A percentile compares a stretch with the other conserved stretches of the same genome.
phyloP scores from a whole-genome alignment of 352 stramenopile genomes.

The Globisporangium rhizosaccharum region DNA sequence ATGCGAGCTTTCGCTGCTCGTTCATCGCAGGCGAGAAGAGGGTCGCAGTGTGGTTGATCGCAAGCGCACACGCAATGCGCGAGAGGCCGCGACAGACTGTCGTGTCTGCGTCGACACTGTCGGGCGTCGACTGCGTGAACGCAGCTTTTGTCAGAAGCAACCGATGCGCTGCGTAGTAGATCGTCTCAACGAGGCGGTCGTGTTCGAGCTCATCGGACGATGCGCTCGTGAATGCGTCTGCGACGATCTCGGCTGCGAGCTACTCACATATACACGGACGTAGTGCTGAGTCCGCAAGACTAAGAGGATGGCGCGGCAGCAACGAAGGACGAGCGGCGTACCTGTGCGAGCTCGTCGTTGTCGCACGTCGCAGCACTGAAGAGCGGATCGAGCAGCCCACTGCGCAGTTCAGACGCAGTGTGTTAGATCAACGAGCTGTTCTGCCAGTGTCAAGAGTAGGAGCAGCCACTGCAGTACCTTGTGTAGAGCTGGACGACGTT shows the following conservation, averaged over 20 bases:
- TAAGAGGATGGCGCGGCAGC: too few species aligned
- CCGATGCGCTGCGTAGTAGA: constrained; percentile 22
- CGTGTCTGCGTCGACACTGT: constrained; percentile 17
- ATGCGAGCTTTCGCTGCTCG: background rate
- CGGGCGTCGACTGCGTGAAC: constrained; percentile 10
- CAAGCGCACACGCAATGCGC: constrained; percentile 37
- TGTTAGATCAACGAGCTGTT: background rate
- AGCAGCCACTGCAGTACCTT: too few species aligned
- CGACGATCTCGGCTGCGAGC: constrained; percentile 53
- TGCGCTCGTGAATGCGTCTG: constrained; percentile 48
- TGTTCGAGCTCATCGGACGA: constrained; percentile 11
- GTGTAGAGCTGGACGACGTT: constrained; percentile 29
- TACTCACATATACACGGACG: constrained; percentile 11
- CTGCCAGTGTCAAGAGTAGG: too few species aligned
- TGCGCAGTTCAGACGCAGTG: constrained; percentile 5
- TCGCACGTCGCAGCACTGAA: constrained; percentile 24
- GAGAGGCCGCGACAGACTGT: constrained; percentile 31
- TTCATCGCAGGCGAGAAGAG: constrained; percentile 23
- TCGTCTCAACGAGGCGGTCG: constrained; percentile 18
- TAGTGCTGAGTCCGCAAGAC: background rate
- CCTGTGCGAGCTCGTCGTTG: constrained; percentile 39
- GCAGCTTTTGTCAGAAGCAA: constrained; percentile 22
- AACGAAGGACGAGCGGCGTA: constrained; percentile 10
- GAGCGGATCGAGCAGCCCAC: constrained; percentile 36
- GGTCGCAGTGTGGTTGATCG: constrained; percentile 33